Conservation (phyloP, 2,329 filamentous ascomycete genomes). For the Epichloe sibirici region DNA sequence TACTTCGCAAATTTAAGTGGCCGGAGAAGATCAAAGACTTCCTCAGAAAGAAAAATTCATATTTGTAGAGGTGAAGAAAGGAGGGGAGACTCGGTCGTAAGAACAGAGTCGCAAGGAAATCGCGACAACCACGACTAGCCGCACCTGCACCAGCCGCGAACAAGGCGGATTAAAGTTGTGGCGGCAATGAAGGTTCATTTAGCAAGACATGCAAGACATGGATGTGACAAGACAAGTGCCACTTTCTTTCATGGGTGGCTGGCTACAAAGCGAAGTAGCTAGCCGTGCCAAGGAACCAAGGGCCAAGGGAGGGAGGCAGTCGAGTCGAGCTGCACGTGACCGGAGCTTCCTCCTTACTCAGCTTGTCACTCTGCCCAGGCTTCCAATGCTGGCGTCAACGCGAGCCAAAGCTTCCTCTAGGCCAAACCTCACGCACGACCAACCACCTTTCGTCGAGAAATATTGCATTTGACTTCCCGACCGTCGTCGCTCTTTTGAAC, state of each 20-base stretch:
- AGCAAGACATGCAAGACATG: background rate
- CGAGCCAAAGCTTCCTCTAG: constrained; percentile 1
- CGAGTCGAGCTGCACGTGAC: constrained; percentile 8
- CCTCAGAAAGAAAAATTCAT: background rate
- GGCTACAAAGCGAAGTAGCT: background rate
- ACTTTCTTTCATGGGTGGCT: background rate
- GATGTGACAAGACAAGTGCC: background rate
- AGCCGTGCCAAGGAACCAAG: background rate
- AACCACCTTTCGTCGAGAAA: background rate
- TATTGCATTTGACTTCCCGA: background rate
- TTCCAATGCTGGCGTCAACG: constrained; percentile 7
- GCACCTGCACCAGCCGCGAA: background rate
- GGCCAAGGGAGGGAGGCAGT: background rate
- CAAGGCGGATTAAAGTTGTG: constrained; percentile 19
- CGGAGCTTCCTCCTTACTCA: constrained; percentile 7
- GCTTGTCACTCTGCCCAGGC: constrained; percentile 6
- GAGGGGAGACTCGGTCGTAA: background rate
- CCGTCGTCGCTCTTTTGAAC: background rate
- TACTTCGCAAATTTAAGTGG: background rate
- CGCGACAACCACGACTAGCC: background rate
- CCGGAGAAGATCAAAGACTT: background rate
- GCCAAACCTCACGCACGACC: background rate
- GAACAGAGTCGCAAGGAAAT: background rate
- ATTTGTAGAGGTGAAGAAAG: background rate
- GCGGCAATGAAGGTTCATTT: constrained; percentile 10